Evolutionary conservation across 1,284 basidiomycete genomes (phyloP).

Genomic region (Bondarzewia mesenterica): DNA sequence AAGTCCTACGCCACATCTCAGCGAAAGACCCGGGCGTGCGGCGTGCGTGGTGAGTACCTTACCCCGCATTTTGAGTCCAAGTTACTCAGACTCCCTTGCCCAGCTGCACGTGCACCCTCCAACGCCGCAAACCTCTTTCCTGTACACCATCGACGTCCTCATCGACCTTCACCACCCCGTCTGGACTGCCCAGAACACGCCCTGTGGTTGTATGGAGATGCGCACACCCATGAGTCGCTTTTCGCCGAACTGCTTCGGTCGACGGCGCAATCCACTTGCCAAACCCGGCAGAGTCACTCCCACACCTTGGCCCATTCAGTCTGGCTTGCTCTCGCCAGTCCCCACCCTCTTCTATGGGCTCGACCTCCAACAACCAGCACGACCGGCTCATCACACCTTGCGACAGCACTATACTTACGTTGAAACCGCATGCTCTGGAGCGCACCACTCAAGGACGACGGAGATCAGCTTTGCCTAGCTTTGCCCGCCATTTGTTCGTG

Average conservation of each 20-base stretch:
- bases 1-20: background rate
- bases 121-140: background rate
- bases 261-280: slow-evolving; percentile 1
- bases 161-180: background rate
- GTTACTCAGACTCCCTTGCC: background rate
- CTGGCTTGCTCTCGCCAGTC: background rate
- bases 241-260: background rate
- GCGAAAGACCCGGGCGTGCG: background rate
- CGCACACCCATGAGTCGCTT: background rate
- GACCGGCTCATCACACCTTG: too few relatives aligned
- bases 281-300: background rate
- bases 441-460: too few relatives aligned
- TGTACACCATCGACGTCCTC: background rate
- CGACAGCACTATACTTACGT: too few relatives aligned
- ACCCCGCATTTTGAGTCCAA: slow-evolving; percentile 1
- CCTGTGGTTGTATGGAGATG: background rate
- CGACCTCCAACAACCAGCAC: too few relatives aligned
- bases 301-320: background rate
- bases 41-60: background rate
- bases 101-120: background rate
- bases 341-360: too few relatives aligned
- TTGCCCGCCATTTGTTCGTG: too few relatives aligned
- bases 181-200: background rate
- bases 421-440: too few relatives aligned
- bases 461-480: too few relatives aligned